These are phyloP conservation scores for Diaporthe sp. DNA, from an alignment of 2,329 filamentous ascomycete genomes.

Conservation along the genomic window DNA sequence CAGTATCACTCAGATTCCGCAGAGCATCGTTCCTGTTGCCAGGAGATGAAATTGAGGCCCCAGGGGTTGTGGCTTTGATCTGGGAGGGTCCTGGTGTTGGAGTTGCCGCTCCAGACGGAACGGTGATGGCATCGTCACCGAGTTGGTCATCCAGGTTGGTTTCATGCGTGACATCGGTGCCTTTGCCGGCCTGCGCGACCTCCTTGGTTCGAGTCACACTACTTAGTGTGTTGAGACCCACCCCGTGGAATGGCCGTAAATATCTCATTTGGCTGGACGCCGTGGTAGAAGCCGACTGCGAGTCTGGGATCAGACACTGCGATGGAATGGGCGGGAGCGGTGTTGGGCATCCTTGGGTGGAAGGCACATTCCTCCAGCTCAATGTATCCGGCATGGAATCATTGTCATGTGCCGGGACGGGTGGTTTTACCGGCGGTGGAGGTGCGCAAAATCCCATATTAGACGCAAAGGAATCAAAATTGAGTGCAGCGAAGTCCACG, in stretches of 20 bases:
- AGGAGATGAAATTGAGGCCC: constrained; percentile 30
- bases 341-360: constrained; percentile 54
- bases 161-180: constrained; percentile 32
- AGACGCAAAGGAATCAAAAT: constrained; percentile 53
- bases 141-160: constrained; percentile 42
- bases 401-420: constrained; percentile 35
- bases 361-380: constrained; percentile 62
- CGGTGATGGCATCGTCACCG: constrained; percentile 2
- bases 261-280: constrained; percentile 66
- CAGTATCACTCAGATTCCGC: constrained; percentile 64
- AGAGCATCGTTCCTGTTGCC: constrained; percentile 52
- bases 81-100: constrained; percentile 15
- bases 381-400: constrained; percentile 69
- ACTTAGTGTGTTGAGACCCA: constrained; percentile 68
- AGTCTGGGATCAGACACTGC: constrained; percentile 64
- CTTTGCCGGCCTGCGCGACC: constrained; percentile 50
- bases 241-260: constrained; percentile 68
- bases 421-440: constrained; percentile 24
- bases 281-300: constrained; percentile 66
- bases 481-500: constrained; percentile 56
- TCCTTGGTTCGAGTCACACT: constrained; percentile 52
- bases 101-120: constrained; percentile 32
- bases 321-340: constrained; percentile 62
- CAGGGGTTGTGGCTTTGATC: neutral
- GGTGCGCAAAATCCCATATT: constrained; percentile 48